Percentiles rank a stretch among this genome's conserved stretches.
Conservation (phyloP, 2,329 filamentous ascomycete species). For the Alternaria panax region DNA sequence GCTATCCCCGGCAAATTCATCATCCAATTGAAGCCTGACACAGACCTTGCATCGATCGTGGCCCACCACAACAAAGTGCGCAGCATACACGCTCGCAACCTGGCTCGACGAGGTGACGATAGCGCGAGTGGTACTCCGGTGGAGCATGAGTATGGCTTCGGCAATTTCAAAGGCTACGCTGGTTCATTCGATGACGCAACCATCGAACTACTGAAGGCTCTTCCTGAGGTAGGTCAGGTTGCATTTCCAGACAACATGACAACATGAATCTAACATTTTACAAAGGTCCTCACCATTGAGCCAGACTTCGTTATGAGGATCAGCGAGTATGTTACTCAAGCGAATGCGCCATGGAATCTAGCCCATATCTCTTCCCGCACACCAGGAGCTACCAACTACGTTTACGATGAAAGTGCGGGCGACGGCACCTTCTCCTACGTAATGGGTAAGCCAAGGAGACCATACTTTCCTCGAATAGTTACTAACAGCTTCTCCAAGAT, state of each 20-base stretch:
- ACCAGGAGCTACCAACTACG: conserved; percentile 27
- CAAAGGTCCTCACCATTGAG: conserved; percentile 29
- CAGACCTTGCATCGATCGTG: conserved; percentile 33
- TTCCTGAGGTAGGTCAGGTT: conserved; percentile 32
- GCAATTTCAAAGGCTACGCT: conserved; percentile 43
- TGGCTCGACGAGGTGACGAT: conserved; percentile 26
- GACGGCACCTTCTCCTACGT: conserved; percentile 56
- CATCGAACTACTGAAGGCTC: conserved; percentile 36
- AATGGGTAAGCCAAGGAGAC: conserved; percentile 44
- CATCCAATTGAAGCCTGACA: conserved; percentile 51
- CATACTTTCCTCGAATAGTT: background rate
- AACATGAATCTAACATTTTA: background rate
- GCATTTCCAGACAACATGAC: background rate
- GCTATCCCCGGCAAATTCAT: conserved; percentile 54
- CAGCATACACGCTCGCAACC: conserved; percentile 40
- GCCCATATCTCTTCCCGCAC: conserved; percentile 39
- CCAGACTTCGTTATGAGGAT: conserved; percentile 39
- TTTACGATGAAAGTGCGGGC: conserved; percentile 38
- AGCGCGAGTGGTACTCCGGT: conserved; percentile 24
- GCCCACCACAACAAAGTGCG: conserved; percentile 37
- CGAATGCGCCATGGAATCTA: conserved; percentile 38
- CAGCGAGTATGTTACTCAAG: conserved; percentile 29
- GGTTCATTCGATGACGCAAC: conserved; percentile 42
- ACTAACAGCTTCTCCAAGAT: conserved; percentile 50
- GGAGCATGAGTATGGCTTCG: conserved; percentile 41